A percentile compares a stretch with the other conserved stretches of the same genome.
These are phyloP conservation scores for Bipolaris zeicola DNA, from an alignment of 2,329 filamentous ascomycete genomes.

Conservation along the genomic window DNA sequence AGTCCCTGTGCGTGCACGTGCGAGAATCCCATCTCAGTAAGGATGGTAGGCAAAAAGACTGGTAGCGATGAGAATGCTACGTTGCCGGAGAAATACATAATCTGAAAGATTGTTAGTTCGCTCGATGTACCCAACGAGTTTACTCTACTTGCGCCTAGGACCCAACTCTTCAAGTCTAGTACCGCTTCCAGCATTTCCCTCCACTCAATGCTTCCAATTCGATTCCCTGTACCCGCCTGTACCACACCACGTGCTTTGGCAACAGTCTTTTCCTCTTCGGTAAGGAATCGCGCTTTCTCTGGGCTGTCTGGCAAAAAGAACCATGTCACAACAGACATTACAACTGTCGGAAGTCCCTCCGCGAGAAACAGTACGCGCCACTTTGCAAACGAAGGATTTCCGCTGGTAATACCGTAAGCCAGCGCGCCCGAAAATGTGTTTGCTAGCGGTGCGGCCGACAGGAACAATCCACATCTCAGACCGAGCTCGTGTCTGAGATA, in stretches of 20 bases:
- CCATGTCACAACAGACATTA: slow-evolving; percentile 50
- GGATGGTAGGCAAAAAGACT: slow-evolving; percentile 52
- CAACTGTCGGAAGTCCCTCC: slow-evolving; percentile 51
- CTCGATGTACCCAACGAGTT: background rate
- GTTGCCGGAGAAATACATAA: slow-evolving; percentile 48
- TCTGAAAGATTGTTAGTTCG: slow-evolving; percentile 14
- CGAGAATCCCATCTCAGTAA: slow-evolving; percentile 68
- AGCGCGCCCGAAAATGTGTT: slow-evolving; percentile 77
- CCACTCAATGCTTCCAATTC: slow-evolving; percentile 37
- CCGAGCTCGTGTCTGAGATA: slow-evolving; percentile 64
- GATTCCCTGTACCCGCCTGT: slow-evolving; percentile 36
- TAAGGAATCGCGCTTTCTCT: slow-evolving; percentile 51
- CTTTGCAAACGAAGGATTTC: slow-evolving; percentile 59
- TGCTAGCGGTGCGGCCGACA: slow-evolving; percentile 67
- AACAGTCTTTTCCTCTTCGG: slow-evolving; percentile 48
- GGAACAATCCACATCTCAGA: slow-evolving; percentile 61
- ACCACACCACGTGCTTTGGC: slow-evolving; percentile 37
- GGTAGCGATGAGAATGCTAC: slow-evolving; percentile 60
- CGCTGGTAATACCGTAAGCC: slow-evolving; percentile 61
- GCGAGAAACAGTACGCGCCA: slow-evolving; percentile 66
- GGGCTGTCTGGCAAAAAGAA: slow-evolving; percentile 54
- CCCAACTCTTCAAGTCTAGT: slow-evolving; percentile 43
- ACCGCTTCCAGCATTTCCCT: slow-evolving; percentile 38
- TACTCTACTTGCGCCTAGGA: slow-evolving; percentile 35
- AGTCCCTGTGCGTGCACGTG: slow-evolving; percentile 72